Evolutionary conservation across 495 filamentous ascomycete genomes (phyloP), one percentile per base, ranked within the genome.

Genomic region (Penicillium roqueforti): DNA sequence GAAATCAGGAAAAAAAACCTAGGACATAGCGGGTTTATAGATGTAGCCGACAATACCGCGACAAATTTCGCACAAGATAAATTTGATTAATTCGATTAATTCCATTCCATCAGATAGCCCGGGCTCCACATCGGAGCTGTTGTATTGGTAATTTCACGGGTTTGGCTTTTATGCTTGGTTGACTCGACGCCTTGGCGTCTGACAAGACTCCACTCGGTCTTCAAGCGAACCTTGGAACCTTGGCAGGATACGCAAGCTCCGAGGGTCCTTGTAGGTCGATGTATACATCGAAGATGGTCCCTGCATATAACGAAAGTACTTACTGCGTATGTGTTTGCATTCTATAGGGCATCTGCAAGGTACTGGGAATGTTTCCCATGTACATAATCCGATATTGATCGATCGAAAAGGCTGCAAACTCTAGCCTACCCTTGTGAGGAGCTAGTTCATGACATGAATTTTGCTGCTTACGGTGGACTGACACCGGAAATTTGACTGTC

Each of bases 101-200:
- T 45, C 40, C 22, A n/a, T 42, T 58, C 39, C 22, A 42, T 53
- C 55, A 55, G 52, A 55, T 54, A 54, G 31, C 16, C 42, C 38
- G 48, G 22, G 8, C 39, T 44, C 50, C 50, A 52, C 50, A 23
- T 42, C 36, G 36, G 39, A 53, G 2, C 22, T 38, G 18, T 29
- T 20, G 45, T 48, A 48, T 36, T 39, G 34, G 34, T 52, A 43
- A 44, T 44, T 31, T 34, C 28, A 4, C 6, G 22, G 9, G 11
- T 32, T 41, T 22, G 39, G n/a, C 50, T 36, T 32, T 43, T 25
- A 28, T 52, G 49, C 38, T 51, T 51, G 37, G 37, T 13, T 32
- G 16, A 2, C 11, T 11, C 34, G 20, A 19, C 10, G 31, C 32
- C 48, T 51, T 51, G 48, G 48, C 38, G 11, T 36, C 20, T 6